These are phyloP conservation scores for Cladobotryum mycophilum DNA, from an alignment of 2,329 filamentous ascomycete species.

Conservation along the genomic window DNA sequence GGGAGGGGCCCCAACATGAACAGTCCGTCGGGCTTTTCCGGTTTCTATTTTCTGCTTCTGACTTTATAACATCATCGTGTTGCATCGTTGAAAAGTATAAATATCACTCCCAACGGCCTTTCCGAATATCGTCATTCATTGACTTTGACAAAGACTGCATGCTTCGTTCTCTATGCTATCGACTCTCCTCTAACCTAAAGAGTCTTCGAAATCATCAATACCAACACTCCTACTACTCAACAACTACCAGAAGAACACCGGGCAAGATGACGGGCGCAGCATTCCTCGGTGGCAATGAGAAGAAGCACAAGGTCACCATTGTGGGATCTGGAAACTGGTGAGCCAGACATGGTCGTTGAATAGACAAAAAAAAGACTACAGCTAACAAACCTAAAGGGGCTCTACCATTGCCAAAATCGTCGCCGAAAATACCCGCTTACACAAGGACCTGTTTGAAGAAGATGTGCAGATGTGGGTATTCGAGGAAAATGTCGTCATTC, in stretches of 20 bases:
- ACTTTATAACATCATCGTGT: too few relatives aligned
- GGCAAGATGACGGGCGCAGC: constrained; percentile 27
- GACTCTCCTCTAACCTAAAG: constrained; percentile 12
- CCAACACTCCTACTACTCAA: constrained; percentile 15
- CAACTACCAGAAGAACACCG: constrained; percentile 10
- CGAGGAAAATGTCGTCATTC: constrained; percentile 78
- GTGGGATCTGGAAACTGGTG: constrained; percentile 97
- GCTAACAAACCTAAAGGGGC: constrained; percentile 52
- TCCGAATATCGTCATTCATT: background rate
- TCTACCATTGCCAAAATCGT: constrained; percentile 97
- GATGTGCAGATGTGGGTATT: constrained; percentile 99
- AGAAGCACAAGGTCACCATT: constrained; percentile 88
- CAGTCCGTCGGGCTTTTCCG: background rate
- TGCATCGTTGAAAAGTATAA: background rate
- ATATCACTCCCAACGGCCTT: background rate
- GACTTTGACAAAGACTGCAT: constrained; percentile 12
- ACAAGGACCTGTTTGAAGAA: constrained; percentile 77
- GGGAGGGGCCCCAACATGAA: background rate
- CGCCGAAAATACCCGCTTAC: constrained; percentile 77
- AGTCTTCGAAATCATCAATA: constrained; percentile 11
- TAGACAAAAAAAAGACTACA: too few relatives aligned
- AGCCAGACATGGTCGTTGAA: constrained; percentile 14
- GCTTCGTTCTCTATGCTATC: constrained; percentile 17
- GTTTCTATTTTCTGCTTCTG: too few relatives aligned
- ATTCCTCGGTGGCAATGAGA: constrained; percentile 46